Base-by-base conservation (phyloP, 1,284 basidiomycete species). In the Afroboletus lepidellus region DNA sequence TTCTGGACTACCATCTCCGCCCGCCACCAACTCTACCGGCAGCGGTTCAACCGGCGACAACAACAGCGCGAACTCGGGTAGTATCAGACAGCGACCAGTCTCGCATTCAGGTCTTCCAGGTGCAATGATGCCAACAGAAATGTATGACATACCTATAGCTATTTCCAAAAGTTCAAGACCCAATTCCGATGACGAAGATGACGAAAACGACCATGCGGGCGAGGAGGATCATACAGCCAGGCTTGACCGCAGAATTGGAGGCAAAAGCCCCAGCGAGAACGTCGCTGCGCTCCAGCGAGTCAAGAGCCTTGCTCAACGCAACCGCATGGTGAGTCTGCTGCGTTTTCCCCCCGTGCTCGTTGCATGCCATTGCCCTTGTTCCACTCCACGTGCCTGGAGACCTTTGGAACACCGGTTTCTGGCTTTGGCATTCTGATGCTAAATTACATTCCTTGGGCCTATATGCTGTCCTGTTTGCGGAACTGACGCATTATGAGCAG, bases 21-120 rank as follows among this genome's bases (percentile, higher is more conserved):
- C 87, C 38, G 87, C 86, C 34, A 87, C 88, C 23, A 90, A 89
- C 63, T 90, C 87, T 18, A 88, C 87, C 2, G 87, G 85, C 24
- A 88, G 87, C 65, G 85, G 86, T 45, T 88, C 87, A 62, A 81
- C 81, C 3, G 84, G 83, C 46, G 83, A 85, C 63, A 75, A 76
- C 54, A 75, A 74, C 53, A 82, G 78, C 59, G 75, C 78, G 27
- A 75, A 73, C 55, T 66, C 74, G 36, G 77, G 81, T 54, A 76
- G 75, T 60, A 56, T 75, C 55, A 74, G 77, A 57, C 69, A 69
- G 53, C 72, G 75, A 48, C 66, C 70, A 23, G 54, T 66, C 23
- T 68, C 71, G 16, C 60, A 65, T 50, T 51, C 67, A 36, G 47
- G 55, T 50, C 55, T 69, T 32, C 49, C 63, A 9, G 50, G 46